Percentiles rank a stretch among this genome's conserved stretches.
phyloP scores from a whole-genome alignment of 2,329 filamentous ascomycete species.

The Chaetomiaceae sp. region DNA sequence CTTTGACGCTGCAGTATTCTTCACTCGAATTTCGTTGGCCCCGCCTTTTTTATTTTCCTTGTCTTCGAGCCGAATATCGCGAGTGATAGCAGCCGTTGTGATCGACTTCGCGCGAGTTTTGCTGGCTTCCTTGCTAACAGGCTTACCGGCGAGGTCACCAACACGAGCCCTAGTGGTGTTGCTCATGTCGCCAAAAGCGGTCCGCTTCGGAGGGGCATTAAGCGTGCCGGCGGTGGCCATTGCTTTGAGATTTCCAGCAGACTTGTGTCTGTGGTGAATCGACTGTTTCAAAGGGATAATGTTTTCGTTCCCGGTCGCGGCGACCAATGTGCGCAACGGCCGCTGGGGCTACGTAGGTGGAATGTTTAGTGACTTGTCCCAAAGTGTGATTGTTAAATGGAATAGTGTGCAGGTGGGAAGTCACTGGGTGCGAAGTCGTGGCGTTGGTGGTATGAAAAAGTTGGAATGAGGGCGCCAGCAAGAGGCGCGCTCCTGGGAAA shows the following conservation, averaged over 20 bases:
- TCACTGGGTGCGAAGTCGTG: background rate
- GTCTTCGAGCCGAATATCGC: conserved; percentile 30
- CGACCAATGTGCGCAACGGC: conserved; percentile 53
- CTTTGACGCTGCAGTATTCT: conserved; percentile 10
- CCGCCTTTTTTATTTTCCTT: conserved; percentile 41
- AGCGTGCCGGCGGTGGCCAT: conserved; percentile 45
- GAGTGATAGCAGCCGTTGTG: conserved; percentile 23
- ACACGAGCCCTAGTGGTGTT: conserved; percentile 50
- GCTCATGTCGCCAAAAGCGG: conserved; percentile 78
- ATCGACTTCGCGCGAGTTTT: conserved; percentile 33
- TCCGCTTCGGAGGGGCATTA: conserved; percentile 67
- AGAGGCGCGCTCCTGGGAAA: background rate
- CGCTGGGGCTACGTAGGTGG: conserved; percentile 59
- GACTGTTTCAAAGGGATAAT: conserved; percentile 52
- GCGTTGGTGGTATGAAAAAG: background rate
- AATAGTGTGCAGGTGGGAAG: background rate
- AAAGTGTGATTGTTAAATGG: background rate
- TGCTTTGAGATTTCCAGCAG: conserved; percentile 60
- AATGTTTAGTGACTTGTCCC: conserved; percentile 5
- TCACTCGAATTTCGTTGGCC: conserved; percentile 5
- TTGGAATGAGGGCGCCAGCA: background rate
- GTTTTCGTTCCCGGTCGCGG: conserved; percentile 64
- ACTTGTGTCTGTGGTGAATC: conserved; percentile 79
- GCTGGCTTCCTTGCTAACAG: conserved; percentile 32
- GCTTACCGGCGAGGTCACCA: conserved; percentile 33